phyloP scores from a whole-genome alignment of 176 grass and related monocot species.

The Musa troglodytarum region DNA sequence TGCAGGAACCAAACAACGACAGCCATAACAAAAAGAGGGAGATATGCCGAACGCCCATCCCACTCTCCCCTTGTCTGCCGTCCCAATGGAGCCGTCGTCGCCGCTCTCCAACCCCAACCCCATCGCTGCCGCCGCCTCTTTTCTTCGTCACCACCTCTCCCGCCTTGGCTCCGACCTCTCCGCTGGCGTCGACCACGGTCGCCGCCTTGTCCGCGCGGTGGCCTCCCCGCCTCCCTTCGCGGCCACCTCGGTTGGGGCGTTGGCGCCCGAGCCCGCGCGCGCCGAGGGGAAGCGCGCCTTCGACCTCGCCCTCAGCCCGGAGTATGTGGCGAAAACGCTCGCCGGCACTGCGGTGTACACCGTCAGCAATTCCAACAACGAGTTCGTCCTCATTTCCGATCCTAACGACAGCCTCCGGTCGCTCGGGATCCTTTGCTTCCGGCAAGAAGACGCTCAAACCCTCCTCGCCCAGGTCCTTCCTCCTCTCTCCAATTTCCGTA shows the following conservation, averaged over 20 bases:
- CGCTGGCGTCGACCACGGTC: conserved; percentile 36
- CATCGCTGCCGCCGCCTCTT: conserved; percentile 41
- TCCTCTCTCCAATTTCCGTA: not conserved
- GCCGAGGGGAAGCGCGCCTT: conserved; percentile 12
- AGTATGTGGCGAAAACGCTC: conserved; percentile 37
- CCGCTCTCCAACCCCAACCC: conserved; percentile 26
- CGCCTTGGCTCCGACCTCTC: conserved; percentile 28
- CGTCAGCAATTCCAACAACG: conserved; percentile 78
- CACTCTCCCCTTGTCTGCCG: conserved; percentile 56
- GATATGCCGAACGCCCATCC: conserved; percentile 7
- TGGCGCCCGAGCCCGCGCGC: not conserved
- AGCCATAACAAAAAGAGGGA: not conserved
- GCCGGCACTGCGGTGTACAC: conserved; percentile 56
- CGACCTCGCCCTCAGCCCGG: conserved; percentile 49
- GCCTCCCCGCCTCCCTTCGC: conserved; percentile 18
- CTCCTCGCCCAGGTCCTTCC: conserved; percentile 58
- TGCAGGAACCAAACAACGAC: not conserved
- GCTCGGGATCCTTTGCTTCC: conserved; percentile 78
- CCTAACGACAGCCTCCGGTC: conserved; percentile 65
- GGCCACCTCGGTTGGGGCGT: not conserved
- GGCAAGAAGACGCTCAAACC: conserved; percentile 62
- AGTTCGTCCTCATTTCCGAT: conserved; percentile 93
- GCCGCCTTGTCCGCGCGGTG: conserved; percentile 22
- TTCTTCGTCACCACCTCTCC: conserved; percentile 40
- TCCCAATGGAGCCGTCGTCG: conserved; percentile 26